Evolutionary conservation across 2,329 filamentous ascomycete genomes (phyloP), one percentile per base, ranked within the genome.

Genomic region (Hypoxylon sp.): DNA sequence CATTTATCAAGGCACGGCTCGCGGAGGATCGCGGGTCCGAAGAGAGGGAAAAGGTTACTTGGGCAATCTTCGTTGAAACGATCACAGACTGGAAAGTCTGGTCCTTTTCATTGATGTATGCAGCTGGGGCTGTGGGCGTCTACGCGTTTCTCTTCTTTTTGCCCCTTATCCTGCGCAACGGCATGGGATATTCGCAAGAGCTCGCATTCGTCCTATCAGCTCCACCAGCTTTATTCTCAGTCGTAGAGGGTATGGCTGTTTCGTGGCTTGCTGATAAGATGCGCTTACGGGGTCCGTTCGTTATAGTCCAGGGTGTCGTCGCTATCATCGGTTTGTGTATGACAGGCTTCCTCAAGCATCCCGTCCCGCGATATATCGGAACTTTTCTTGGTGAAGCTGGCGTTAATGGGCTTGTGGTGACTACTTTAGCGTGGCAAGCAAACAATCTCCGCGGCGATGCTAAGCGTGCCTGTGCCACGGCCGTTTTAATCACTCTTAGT

Each of bases 171-270:
- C 65, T 74, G 5, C 62, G 48, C 5, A 68, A 67, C 17, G 69
- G 71, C 19, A 67, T 73, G 60, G 71, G 68, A 10, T 73, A 71
- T 28, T 69, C 69, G 5, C 69, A 71, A 32, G 64, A 72, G 21
- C 67, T 73, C n/a, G 62, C 71, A 17, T 78, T 79, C 53, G 68
- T 80, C 3, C 75, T 81, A 10, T 79, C 75, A 32, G 79, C 80
- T 0, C 79, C 79, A 6, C 79, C 80, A 1, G 78, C 77, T 48
- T 59, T 80, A 4, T 75, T 78, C 46, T 74, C 72, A 28, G 77
- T 78, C 23, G 63, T 79, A 43, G 76, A 75, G 70, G 76, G 75
- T 3, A 67, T 78, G n/a, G 66, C 63, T 1, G 72, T 75, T 13
- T 77, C 77, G 3, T 79, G 77, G 75, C 59, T 78, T 0, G 78